Percentiles rank a stretch among this genome's conserved stretches.
These are phyloP conservation scores for Ustilago sp. DNA, from an alignment of 1,284 basidiomycete species.

Conservation along the genomic window DNA sequence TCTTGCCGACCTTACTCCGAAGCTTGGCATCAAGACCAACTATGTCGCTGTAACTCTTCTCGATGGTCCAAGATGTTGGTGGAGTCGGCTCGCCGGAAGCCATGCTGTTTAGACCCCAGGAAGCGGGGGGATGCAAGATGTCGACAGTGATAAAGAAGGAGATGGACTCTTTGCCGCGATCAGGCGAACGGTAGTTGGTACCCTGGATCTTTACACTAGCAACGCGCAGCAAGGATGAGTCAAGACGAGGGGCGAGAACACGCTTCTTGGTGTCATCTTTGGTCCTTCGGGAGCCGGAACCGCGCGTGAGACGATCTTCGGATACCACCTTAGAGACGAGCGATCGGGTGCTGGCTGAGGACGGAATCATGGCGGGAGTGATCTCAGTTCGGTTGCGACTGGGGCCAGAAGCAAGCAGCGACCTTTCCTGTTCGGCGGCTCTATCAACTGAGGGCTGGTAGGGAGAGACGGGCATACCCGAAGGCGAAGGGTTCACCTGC, in stretches of 20 bases:
- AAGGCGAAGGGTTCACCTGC: slow-evolving; percentile 25
- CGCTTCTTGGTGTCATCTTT: slow-evolving; percentile 45
- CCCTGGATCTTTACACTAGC: slow-evolving; percentile 62
- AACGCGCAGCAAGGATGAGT: slow-evolving; percentile 56
- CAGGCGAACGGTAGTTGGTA: slow-evolving; percentile 83
- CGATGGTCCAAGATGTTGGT: slow-evolving; percentile 85
- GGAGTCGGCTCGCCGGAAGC: slow-evolving; percentile 72
- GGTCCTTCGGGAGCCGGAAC: slow-evolving; percentile 27
- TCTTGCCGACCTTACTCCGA: slow-evolving; percentile 76
- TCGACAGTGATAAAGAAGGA: slow-evolving; percentile 78
- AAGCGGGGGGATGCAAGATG: slow-evolving; percentile 54
- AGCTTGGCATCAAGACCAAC: slow-evolving; percentile 79
- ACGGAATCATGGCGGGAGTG: slow-evolving; percentile 40
- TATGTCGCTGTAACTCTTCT: slow-evolving; percentile 93
- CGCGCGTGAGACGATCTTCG: slow-evolving; percentile 28
- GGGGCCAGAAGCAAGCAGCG: slow-evolving; percentile 46
- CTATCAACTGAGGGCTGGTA: slow-evolving; percentile 22
- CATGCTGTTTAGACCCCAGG: slow-evolving; percentile 70
- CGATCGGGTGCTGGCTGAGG: slow-evolving; percentile 45
- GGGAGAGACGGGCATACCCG: slow-evolving; percentile 25
- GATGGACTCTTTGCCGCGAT: slow-evolving; percentile 85
- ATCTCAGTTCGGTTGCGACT: slow-evolving; percentile 43
- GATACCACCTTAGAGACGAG: slow-evolving; percentile 35
- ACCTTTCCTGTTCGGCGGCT: slow-evolving; percentile 36
- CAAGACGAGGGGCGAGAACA: slow-evolving; percentile 52